Evolutionary conservation across 164 flowering plant genomes (phyloP).

Genomic region (Vitis vinifera): ASM3070453v1 NC_081821.1:3828001-3828500

Average conservation of each 20-base stretch:
- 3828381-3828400: conserved; percentile 53
- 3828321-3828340: conserved; percentile 83
- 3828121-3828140: not conserved
- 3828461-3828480: conserved; percentile 4
- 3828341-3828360: conserved; percentile 57
- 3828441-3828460: not conserved
- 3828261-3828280: not conserved
- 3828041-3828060: not conserved
- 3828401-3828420: not conserved
- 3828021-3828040: no score
- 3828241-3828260: not conserved
- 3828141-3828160: not conserved
- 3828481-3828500: conserved; percentile 63
- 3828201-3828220: conserved; percentile 28
- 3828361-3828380: conserved; percentile 90
- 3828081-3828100: no score
- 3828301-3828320: conserved; percentile 89
- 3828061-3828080: not conserved
- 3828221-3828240: not conserved
- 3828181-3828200: conserved; percentile 96
- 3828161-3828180: conserved; percentile 67
- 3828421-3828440: not conserved
- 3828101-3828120: not conserved
- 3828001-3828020: no score
- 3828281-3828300: conserved; percentile 25